Evolutionary conservation across 176 grass and related monocot species (phyloP).

Genomic region (Calamus simplicifolius): DNA sequence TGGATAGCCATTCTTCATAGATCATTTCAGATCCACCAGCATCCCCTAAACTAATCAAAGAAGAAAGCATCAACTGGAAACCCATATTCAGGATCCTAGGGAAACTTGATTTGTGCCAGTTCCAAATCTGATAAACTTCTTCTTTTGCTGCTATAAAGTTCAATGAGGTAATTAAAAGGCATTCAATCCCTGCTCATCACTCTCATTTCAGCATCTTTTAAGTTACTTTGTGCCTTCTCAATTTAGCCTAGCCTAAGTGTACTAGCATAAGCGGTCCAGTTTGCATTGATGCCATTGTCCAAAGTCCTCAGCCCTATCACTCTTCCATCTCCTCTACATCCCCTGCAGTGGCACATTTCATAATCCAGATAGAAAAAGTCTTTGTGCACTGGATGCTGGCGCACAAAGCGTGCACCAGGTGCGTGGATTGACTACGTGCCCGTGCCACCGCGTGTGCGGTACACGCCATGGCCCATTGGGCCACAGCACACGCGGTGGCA

Average conservation of each 20-base stretch:
- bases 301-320: constrained; percentile 54
- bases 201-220: constrained; percentile 81
- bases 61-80: constrained; percentile 56
- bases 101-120: constrained; percentile 83
- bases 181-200: constrained; percentile 56
- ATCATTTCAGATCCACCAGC: constrained; percentile 63
- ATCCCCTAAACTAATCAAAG: constrained; percentile 67
- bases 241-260: constrained; percentile 51
- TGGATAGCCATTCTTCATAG: constrained; percentile 76
- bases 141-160: constrained; percentile 61
- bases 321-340: constrained; percentile 58
- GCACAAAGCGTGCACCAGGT: too few species aligned
- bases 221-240: constrained; percentile 62
- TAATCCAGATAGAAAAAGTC: constrained; percentile 94
- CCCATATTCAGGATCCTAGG: constrained; percentile 59
- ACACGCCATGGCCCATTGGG: too few species aligned
- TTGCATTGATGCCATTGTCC: constrained; percentile 62
- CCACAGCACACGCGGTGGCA: too few species aligned
- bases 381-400: too few species aligned
- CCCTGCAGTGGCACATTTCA: constrained; percentile 53
- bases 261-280: constrained; percentile 83
- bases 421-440: too few species aligned
- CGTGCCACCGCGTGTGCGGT: too few species aligned
- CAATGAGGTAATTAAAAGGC: constrained; percentile 77
- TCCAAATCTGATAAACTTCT: constrained; percentile 84